These are phyloP conservation scores for Marasmius oreades DNA, from an alignment of 1,284 basidiomycete genomes.

Conservation along the genomic window DNA sequence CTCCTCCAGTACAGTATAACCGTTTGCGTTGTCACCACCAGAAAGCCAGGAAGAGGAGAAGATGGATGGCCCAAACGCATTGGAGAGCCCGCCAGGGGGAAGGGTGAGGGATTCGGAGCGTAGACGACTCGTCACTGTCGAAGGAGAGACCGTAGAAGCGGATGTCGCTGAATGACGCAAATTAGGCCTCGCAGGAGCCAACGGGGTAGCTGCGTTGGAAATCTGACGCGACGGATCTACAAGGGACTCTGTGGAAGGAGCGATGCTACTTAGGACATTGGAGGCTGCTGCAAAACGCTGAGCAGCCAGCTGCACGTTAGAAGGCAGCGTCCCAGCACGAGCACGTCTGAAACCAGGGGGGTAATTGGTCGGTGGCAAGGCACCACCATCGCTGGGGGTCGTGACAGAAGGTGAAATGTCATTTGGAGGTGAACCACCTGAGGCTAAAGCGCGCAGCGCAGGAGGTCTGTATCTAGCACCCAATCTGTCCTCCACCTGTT, in stretches of 20 bases:
- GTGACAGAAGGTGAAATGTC: constrained; percentile 52
- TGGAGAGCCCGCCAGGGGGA: constrained; percentile 73
- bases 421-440: constrained; percentile 69
- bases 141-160: constrained; percentile 49
- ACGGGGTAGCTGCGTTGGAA: constrained; percentile 38
- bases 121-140: constrained; percentile 72
- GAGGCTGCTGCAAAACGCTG: constrained; percentile 75
- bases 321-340: constrained; percentile 85
- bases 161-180: constrained; percentile 68
- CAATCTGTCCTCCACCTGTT: constrained; percentile 68
- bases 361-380: constrained; percentile 65
- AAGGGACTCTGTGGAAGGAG: constrained; percentile 63
- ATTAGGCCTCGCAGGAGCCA: constrained; percentile 57
- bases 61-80: constrained; percentile 83
- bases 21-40: constrained; percentile 51
- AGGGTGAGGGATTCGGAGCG: constrained; percentile 87
- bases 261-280: constrained; percentile 47
- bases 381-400: constrained; percentile 53
- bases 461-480: constrained; percentile 70
- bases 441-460: constrained; percentile 68
- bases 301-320: constrained; percentile 82
- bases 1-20: constrained; percentile 70
- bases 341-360: constrained; percentile 80
- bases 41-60: constrained; percentile 88
- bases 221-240: constrained; percentile 53